phyloP scores from a whole-genome alignment of 2,329 filamentous ascomycete genomes.

The Furcasterigmium sp. region DNA sequence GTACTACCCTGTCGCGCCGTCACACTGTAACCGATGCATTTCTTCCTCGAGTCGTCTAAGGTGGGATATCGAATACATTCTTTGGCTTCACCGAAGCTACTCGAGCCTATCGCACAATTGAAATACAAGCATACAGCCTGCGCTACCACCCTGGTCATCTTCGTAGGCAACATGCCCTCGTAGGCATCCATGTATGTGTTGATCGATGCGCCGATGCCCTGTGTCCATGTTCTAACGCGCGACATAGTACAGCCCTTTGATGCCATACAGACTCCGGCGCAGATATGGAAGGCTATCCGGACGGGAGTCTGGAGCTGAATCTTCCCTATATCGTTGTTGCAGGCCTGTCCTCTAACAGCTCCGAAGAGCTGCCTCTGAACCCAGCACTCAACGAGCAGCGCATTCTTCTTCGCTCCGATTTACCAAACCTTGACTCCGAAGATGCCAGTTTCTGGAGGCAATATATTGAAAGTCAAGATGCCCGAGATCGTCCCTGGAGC shows the following conservation, averaged over 20 bases:
- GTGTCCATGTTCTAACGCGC: no score
- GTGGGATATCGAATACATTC: no score
- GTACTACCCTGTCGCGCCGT: no score
- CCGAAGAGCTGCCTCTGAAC: slow-evolving; percentile 35
- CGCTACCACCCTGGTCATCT: no score
- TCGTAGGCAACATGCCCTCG: no score
- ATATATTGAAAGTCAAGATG: slow-evolving; percentile 63
- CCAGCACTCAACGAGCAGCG: slow-evolving; percentile 52
- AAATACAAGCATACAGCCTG: no score
- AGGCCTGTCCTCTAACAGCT: slow-evolving; percentile 51
- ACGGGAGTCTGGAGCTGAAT: slow-evolving; percentile 79
- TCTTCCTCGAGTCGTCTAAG: no score
- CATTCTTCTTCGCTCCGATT: slow-evolving; percentile 63
- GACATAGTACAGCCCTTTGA: background rate
- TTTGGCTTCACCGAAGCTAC: no score
- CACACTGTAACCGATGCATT: no score
- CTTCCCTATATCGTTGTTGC: slow-evolving; percentile 79
- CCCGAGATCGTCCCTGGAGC: slow-evolving; percentile 62
- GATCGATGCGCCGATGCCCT: no score
- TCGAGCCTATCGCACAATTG: no score
- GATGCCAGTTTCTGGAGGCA: slow-evolving; percentile 61
- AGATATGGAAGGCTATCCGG: slow-evolving; percentile 73
- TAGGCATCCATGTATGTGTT: background rate
- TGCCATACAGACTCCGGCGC: background rate
- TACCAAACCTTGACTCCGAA: slow-evolving; percentile 59